These are phyloP conservation scores for Stemphylium beticola DNA, from an alignment of 2,329 filamentous ascomycete genomes.

Conservation along the genomic window DNA sequence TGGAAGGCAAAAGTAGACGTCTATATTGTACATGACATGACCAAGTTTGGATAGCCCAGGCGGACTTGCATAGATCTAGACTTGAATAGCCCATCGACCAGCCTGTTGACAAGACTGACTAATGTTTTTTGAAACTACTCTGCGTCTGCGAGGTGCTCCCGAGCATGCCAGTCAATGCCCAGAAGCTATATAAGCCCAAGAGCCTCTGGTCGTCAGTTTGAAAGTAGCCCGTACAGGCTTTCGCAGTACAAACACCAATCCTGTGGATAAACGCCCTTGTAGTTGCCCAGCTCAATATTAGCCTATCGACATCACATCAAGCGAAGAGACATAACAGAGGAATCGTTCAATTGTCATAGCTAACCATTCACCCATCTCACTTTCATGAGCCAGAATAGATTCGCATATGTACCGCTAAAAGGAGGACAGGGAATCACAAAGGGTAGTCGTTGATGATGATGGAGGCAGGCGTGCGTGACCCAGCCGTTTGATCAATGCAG, in stretches of 20 bases:
- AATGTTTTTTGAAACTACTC: too few species aligned
- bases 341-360: slow-evolving; percentile 19
- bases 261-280: too few species aligned
- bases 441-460: slow-evolving; percentile 8
- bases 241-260: too few species aligned
- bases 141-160: too few species aligned
- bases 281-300: too few species aligned
- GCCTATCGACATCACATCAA: background rate
- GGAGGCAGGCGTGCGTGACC: slow-evolving; percentile 13
- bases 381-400: slow-evolving; percentile 23
- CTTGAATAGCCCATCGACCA: too few species aligned
- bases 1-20: slow-evolving; percentile 8
- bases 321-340: slow-evolving; percentile 4
- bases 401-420: slow-evolving; percentile 37
- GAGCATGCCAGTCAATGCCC: too few species aligned
- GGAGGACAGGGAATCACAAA: slow-evolving; percentile 32
- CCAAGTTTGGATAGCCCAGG: background rate
- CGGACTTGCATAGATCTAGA: background rate
- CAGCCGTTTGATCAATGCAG: slow-evolving; percentile 22
- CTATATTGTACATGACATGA: background rate
- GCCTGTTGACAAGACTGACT: background rate
- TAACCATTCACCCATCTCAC: slow-evolving; percentile 7
- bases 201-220: too few species aligned
- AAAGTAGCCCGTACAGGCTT: too few species aligned
- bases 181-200: too few species aligned